Evolutionary conservation across 257 asterid species (phyloP).

Genomic region (Vinca minor): DNA sequence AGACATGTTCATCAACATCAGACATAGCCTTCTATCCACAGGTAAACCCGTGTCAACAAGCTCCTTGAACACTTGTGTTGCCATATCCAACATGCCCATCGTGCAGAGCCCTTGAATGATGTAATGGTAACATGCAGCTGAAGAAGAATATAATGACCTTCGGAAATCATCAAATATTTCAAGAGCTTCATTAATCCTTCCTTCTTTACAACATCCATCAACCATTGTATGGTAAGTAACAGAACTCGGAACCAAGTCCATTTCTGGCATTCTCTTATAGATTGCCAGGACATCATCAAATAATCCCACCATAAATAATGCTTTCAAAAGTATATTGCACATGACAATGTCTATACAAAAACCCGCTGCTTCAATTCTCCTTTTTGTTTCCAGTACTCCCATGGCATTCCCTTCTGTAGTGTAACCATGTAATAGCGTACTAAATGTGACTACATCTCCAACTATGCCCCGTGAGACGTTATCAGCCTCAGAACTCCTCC

Average conservation of each 20-base stretch:
- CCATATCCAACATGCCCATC: too few relatives aligned
- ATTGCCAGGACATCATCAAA: constrained; percentile 60
- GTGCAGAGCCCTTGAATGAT: constrained; percentile 50
- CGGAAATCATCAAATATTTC: constrained; percentile 53
- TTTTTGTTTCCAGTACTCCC: constrained; percentile 48
- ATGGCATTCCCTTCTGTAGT: constrained; percentile 42
- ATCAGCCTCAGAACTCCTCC: constrained; percentile 65
- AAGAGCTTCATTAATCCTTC: constrained; percentile 61
- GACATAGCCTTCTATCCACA: constrained; percentile 32
- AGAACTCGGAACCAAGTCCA: constrained; percentile 42
- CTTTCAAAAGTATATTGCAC: constrained; percentile 68
- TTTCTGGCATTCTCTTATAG: constrained; percentile 40
- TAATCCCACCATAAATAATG: constrained; percentile 62
- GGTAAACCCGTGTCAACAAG: constrained; percentile 33
- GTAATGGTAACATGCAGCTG: constrained; percentile 47
- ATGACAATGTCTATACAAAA: constrained; percentile 46
- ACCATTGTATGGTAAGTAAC: constrained; percentile 52
- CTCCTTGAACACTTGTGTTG: constrained; percentile 44
- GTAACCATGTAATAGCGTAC: constrained; percentile 64
- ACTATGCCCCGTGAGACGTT: constrained; percentile 45
- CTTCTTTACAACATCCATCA: constrained; percentile 62
- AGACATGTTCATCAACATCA: constrained; percentile 37
- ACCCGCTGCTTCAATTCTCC: constrained; percentile 47
- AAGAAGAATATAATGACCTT: constrained; percentile 32
- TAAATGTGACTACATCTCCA: constrained; percentile 62